phyloP scores from a whole-genome alignment of 2,329 filamentous ascomycete species.

The Claviceps purpurea region DNA sequence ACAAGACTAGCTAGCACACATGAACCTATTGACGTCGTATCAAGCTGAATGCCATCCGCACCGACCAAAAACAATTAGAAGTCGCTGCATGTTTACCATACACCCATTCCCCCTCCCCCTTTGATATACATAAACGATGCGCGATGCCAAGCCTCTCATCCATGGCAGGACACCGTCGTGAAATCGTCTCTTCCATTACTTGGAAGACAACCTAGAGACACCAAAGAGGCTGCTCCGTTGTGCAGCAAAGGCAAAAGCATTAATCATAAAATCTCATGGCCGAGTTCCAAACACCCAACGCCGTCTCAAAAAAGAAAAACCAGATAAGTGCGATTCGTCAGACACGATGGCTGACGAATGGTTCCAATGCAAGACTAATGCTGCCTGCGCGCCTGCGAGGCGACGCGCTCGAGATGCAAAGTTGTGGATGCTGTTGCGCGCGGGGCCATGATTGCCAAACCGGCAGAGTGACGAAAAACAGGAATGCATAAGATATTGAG shows the following conservation, averaged over 20 bases:
- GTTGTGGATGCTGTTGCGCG: not conserved
- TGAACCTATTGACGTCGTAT: not conserved
- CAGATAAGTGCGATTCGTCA: not conserved
- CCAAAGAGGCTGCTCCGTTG: not conserved
- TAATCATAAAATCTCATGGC: not conserved
- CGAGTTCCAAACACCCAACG: not conserved
- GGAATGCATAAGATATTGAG: not conserved
- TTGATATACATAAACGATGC: not conserved
- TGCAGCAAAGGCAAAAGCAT: not conserved
- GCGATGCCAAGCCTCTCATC: not conserved
- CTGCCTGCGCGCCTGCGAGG: not conserved
- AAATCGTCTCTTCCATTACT: not conserved
- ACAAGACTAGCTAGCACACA: not conserved
- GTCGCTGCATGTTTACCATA: not conserved
- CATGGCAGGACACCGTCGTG: not conserved
- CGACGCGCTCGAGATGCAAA: not conserved
- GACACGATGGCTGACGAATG: not conserved
- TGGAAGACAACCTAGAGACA: not conserved
- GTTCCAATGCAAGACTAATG: not conserved
- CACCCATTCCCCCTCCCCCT: not conserved
- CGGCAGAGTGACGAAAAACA: not conserved
- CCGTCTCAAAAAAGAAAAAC: not conserved
- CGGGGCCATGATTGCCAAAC: not conserved
- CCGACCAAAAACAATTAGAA: not conserved
- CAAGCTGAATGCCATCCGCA: not conserved